Percentiles rank a stretch among this genome's conserved stretches.
phyloP scores from a whole-genome alignment of 108 stramenopile genomes.

The Mediolabrus comicus region DNA sequence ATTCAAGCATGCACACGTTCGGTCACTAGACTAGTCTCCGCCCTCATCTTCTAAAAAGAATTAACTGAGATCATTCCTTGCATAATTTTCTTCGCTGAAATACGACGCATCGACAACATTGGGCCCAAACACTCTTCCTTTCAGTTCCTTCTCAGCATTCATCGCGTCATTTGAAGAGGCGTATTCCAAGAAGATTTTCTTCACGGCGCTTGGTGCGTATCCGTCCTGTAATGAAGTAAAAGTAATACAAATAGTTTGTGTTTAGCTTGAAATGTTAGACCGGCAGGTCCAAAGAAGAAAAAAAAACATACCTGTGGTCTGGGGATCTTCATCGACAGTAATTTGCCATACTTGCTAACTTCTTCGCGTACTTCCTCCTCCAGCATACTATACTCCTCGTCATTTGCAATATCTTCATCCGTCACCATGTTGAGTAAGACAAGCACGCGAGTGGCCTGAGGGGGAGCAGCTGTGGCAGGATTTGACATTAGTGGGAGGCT shows the following conservation, averaged over 20 bases:
- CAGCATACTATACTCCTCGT: constrained; percentile 82
- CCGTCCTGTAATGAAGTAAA: constrained; percentile 32
- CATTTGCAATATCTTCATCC: constrained; percentile 89
- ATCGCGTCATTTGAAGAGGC: constrained; percentile 68
- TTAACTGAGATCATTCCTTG: constrained; percentile 33
- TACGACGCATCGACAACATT: constrained; percentile 71
- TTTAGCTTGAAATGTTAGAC: neutral
- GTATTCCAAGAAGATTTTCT: constrained; percentile 91
- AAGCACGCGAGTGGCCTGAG: constrained; percentile 65
- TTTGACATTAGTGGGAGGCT: neutral
- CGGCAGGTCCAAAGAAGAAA: neutral
- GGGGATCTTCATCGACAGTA: constrained; percentile 85
- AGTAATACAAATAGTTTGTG: too few relatives aligned
- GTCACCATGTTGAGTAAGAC: constrained; percentile 97
- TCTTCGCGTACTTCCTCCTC: constrained; percentile 82
- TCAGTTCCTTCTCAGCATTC: constrained; percentile 75
- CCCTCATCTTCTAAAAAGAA: too few relatives aligned
- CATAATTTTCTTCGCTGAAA: constrained; percentile 54
- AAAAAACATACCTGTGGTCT: constrained; percentile 43
- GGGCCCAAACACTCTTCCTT: constrained; percentile 88
- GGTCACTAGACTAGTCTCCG: too few relatives aligned
- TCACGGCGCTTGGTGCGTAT: constrained; percentile 58
- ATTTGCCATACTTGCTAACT: constrained; percentile 77
- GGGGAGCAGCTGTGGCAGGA: constrained; percentile 19
- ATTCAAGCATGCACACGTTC: too few relatives aligned